Evolutionary conservation across 208 protist species (phyloP).

Genomic region (Phytomonas francai): DNA sequence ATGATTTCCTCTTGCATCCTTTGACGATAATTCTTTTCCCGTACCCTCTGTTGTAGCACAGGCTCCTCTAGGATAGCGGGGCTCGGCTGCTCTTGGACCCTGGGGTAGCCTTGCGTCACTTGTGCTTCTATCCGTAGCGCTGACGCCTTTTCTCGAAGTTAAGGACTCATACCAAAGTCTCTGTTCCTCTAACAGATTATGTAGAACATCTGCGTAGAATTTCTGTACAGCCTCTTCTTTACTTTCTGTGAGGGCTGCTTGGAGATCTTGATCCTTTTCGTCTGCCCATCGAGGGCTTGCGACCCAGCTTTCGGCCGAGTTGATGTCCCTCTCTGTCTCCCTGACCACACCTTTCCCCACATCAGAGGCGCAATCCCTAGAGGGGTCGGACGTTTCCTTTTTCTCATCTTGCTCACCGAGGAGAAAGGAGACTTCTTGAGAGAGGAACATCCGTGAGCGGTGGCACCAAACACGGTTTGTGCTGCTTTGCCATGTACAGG

Average conservation of each 20-base stretch:
- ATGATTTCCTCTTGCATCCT: background rate
- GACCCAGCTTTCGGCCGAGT: conserved; percentile 10
- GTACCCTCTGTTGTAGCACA: background rate
- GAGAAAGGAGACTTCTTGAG: conserved; percentile 69
- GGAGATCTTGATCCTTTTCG: conserved; percentile 23
- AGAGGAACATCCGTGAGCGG: conserved; percentile 51
- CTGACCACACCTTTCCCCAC: background rate
- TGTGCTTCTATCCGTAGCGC: background rate
- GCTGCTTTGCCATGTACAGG: conserved; percentile 59
- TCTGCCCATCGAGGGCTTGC: conserved; percentile 20
- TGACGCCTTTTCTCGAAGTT: background rate
- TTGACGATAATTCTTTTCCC: background rate
- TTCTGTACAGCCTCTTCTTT: conserved; percentile 29
- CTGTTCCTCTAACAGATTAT: conserved; percentile 30
- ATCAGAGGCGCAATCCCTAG: background rate
- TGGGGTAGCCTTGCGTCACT: background rate
- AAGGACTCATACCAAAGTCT: conserved; percentile 18
- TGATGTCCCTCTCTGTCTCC: background rate
- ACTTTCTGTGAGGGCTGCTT: conserved; percentile 30
- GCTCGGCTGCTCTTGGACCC: background rate
- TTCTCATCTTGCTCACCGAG: conserved; percentile 17
- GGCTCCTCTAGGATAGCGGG: background rate
- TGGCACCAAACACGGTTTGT: conserved; percentile 68
- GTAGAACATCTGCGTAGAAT: conserved; percentile 28
- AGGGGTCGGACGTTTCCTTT: background rate